Evolutionary conservation across 2,329 filamentous ascomycete species (phyloP).

Genomic region (Aspergillus sp.): DNA sequence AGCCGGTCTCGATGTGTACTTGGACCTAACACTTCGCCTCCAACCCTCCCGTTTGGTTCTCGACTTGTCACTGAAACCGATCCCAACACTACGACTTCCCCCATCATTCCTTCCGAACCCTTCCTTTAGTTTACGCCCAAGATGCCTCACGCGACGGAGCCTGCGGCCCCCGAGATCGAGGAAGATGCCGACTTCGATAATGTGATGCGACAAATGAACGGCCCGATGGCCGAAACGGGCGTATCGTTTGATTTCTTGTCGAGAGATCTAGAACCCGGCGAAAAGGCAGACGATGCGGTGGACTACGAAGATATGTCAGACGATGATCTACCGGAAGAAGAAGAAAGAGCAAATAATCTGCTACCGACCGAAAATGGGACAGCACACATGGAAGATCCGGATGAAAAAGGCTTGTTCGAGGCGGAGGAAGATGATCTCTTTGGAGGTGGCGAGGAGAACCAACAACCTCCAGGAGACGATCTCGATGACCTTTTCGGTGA

Average conservation of each 20-base stretch:
- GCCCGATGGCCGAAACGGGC: slow-evolving; percentile 24
- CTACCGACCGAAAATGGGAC: slow-evolving; percentile 44
- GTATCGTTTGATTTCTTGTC: slow-evolving; percentile 36
- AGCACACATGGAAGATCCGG: slow-evolving; percentile 48
- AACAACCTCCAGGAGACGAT: slow-evolving; percentile 30
- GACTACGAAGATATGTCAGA: slow-evolving; percentile 81
- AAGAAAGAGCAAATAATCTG: slow-evolving; percentile 24
- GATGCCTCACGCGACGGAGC: slow-evolving; percentile 37
- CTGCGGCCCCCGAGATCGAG: slow-evolving; percentile 19
- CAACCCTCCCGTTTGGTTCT: background rate
- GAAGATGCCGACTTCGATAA: slow-evolving; percentile 37
- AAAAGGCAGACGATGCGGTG: slow-evolving; percentile 87
- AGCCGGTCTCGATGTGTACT: slow-evolving; percentile 7
- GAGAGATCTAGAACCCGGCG: slow-evolving; percentile 44
- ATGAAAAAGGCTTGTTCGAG: slow-evolving; percentile 19
- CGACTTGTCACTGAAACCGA: background rate
- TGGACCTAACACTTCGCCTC: background rate
- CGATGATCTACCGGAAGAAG: slow-evolving; percentile 82
- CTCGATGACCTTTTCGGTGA: slow-evolving; percentile 49
- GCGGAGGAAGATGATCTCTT: slow-evolving; percentile 37
- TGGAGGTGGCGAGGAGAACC: slow-evolving; percentile 17
- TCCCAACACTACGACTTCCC: background rate
- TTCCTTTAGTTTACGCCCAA: slow-evolving; percentile 2
- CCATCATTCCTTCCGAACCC: slow-evolving; percentile 1
- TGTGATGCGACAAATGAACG: slow-evolving; percentile 39